Percentiles rank a stretch among this genome's conserved stretches.
These are phyloP conservation scores for Colletotrichum musae DNA, from an alignment of 2,329 filamentous ascomycete species.

Conservation along the genomic window DNA sequence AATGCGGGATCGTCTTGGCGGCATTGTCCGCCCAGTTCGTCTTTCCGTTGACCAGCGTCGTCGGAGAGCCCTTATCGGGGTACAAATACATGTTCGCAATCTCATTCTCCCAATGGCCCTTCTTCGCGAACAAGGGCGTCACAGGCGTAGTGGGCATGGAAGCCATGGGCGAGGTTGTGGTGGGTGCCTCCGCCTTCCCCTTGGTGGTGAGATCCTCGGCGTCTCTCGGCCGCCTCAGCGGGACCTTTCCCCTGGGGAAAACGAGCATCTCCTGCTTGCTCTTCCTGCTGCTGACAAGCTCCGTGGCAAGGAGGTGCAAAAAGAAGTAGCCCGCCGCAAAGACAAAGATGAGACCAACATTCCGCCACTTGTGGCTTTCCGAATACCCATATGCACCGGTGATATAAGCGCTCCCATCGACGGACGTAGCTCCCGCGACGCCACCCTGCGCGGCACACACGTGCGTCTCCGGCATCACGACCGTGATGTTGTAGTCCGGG, in stretches of 20 bases:
- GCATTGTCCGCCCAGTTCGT: not conserved
- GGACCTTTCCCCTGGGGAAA: constrained; percentile 28
- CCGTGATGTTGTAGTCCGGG: constrained; percentile 42
- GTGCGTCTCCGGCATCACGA: constrained; percentile 4
- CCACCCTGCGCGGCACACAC: constrained; percentile 26
- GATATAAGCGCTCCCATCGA: constrained; percentile 35
- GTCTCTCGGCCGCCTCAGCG: constrained; percentile 1
- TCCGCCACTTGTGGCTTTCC: constrained; percentile 29
- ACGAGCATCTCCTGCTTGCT: constrained; percentile 37
- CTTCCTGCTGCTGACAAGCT: constrained; percentile 27
- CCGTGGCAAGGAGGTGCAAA: constrained; percentile 32
- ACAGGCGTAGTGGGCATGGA: constrained; percentile 2
- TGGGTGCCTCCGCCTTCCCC: constrained; percentile 20
- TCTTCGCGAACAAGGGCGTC: constrained; percentile 1
- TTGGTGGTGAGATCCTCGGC: constrained; percentile 28
- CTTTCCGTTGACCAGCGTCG: not conserved
- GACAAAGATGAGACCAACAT: constrained; percentile 33
- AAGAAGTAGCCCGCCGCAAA: constrained; percentile 15
- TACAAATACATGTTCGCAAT: constrained; percentile 13
- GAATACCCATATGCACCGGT: constrained; percentile 20
- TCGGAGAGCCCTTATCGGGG: constrained; percentile 7
- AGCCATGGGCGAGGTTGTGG: constrained; percentile 11
- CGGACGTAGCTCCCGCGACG: constrained; percentile 8
- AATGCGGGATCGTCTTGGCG: not conserved
- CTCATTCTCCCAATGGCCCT: not conserved